phyloP scores from a whole-genome alignment of 805 yeast genomes.

The Wickerhamiella siamensis region DNA sequence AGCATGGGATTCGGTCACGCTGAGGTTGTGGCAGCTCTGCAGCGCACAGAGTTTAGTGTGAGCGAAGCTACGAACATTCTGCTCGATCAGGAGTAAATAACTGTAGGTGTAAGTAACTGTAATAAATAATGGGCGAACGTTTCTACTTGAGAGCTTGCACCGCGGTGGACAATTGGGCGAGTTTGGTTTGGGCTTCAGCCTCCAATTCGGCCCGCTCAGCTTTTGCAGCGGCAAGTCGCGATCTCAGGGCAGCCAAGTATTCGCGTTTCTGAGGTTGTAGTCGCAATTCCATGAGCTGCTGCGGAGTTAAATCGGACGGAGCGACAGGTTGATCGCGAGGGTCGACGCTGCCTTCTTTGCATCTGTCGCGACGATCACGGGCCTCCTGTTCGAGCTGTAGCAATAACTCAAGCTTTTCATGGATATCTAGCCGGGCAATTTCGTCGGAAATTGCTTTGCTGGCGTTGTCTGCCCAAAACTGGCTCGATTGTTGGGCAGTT shows the following conservation, averaged over 20 bases:
- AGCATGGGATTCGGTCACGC: slow-evolving; percentile 78
- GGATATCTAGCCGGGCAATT: neutral
- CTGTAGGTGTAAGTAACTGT: neutral
- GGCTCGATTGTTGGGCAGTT: neutral
- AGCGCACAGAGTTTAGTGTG: slow-evolving; percentile 55
- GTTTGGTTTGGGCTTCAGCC: neutral
- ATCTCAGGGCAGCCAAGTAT: neutral
- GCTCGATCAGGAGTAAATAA: slow-evolving; percentile 35
- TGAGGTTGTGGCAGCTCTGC: slow-evolving; percentile 55
- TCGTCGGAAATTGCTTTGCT: neutral
- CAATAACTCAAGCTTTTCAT: neutral
- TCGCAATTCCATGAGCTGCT: neutral
- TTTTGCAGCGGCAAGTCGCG: neutral
- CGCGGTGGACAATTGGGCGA: neutral
- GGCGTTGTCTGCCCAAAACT: neutral
- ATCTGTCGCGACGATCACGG: neutral
- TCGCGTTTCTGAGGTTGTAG: neutral
- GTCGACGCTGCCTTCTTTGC: neutral
- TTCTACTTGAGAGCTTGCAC: no score
- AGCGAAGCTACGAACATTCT: slow-evolving; percentile 79
- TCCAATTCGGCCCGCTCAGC: neutral
- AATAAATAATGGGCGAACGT: neutral
- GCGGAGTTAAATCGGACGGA: neutral
- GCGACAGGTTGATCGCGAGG: neutral
- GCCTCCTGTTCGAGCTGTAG: neutral